A percentile compares a stretch with the other conserved stretches of the same genome.
phyloP scores from a whole-genome alignment of 2,329 filamentous ascomycete species.

The Colletotrichum cereale region DNA sequence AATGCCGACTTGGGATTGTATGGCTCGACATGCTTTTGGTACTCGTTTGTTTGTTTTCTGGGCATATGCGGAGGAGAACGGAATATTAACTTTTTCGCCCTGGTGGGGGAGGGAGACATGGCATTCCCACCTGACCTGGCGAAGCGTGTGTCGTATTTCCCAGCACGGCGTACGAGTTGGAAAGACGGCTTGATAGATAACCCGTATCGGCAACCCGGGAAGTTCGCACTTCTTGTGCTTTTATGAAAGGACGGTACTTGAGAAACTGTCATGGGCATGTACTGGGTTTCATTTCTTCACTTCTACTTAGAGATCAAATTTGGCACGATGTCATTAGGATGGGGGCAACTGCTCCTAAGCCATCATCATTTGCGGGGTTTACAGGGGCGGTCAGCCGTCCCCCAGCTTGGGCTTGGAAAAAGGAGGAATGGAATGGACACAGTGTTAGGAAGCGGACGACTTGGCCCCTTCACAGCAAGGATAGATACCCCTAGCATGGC shows the following conservation, averaged over 20 bases:
- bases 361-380: neutral
- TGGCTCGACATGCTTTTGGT: constrained; percentile 29
- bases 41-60: constrained; percentile 19
- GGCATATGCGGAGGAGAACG: constrained; percentile 28
- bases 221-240: constrained; percentile 40
- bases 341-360: neutral
- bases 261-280: constrained; percentile 26
- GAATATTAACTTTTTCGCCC: constrained; percentile 48
- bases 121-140: constrained; percentile 9
- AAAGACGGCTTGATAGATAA: constrained; percentile 36
- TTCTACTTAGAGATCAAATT: constrained; percentile 24
- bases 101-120: neutral
- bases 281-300: constrained; percentile 4
- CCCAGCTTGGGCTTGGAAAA: constrained; percentile 5
- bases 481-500: constrained; percentile 39
- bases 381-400: neutral
- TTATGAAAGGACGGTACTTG: constrained; percentile 29
- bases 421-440: neutral
- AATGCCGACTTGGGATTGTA: constrained; percentile 14
- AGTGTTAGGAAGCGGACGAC: constrained; percentile 26
- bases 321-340: constrained; percentile 18
- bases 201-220: constrained; percentile 36
- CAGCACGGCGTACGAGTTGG: constrained; percentile 25
- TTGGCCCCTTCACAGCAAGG: constrained; percentile 1
- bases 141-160: constrained; percentile 18